phyloP scores from a whole-genome alignment of 768 basidiomycete species.

The Inosperma sp. region DNA sequence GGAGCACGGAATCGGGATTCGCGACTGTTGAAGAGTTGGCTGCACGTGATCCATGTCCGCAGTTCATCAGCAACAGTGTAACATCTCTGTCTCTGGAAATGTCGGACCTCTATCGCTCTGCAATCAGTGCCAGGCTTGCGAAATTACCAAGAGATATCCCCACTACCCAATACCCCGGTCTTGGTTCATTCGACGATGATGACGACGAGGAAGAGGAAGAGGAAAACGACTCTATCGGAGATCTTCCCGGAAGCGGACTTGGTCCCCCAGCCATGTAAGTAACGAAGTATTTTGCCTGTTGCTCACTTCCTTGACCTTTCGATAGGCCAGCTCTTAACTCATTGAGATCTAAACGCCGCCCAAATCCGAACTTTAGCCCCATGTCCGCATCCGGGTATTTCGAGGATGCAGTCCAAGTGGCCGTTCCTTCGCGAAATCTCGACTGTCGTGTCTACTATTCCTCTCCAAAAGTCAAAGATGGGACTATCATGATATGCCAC shows the following conservation, averaged over 20 bases:
- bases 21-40: no score
- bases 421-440: slow-evolving; percentile 55
- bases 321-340: slow-evolving; percentile 33
- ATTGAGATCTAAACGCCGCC: slow-evolving; percentile 30
- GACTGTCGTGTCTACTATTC: slow-evolving; percentile 84
- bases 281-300: slow-evolving; percentile 10
- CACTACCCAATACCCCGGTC: slow-evolving; percentile 16
- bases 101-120: slow-evolving; percentile 73
- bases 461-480: slow-evolving; percentile 49
- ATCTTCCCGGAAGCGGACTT: slow-evolving; percentile 54
- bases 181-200: slow-evolving; percentile 28
- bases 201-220: slow-evolving; percentile 57
- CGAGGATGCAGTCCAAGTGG: slow-evolving; percentile 71
- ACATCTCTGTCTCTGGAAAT: no score
- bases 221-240: slow-evolving; percentile 51
- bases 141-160: slow-evolving; percentile 52
- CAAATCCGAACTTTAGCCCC: slow-evolving; percentile 66
- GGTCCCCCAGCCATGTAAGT: slow-evolving; percentile 63
- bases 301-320: slow-evolving; percentile 10
- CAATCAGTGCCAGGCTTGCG: slow-evolving; percentile 68
- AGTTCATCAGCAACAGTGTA: no score
- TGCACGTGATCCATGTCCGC: no score
- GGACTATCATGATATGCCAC: slow-evolving; percentile 83
- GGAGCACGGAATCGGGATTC: no score
- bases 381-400: slow-evolving; percentile 79